These are phyloP conservation scores for Tolypocladium tropicale DNA, from an alignment of 2,329 filamentous ascomycete species.

Conservation along the genomic window DNA sequence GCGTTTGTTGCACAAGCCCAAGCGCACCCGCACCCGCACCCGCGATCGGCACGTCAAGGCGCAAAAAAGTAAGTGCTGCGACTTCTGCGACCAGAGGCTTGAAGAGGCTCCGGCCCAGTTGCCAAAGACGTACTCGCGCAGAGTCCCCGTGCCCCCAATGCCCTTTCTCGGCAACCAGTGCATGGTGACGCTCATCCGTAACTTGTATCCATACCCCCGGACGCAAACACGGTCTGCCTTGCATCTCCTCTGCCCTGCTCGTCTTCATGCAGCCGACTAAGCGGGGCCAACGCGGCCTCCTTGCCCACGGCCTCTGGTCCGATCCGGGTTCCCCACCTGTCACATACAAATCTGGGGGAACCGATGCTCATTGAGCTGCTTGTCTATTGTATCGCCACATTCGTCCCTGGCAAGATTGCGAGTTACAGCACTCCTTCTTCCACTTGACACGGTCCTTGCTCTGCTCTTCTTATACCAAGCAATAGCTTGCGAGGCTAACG, in stretches of 20 bases:
- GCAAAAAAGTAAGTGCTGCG: neutral
- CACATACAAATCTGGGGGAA: neutral
- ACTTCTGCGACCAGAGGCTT: neutral
- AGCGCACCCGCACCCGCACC: neutral
- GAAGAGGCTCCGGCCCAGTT: neutral
- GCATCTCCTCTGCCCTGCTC: neutral
- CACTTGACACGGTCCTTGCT: neutral
- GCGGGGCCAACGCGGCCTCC: neutral
- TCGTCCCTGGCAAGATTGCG: neutral
- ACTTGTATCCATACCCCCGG: neutral
- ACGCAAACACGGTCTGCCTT: neutral
- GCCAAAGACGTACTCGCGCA: neutral
- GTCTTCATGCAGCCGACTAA: neutral
- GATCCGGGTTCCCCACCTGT: neutral
- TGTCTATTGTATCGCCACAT: neutral
- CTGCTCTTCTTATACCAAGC: neutral
- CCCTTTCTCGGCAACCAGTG: neutral
- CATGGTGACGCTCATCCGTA: neutral
- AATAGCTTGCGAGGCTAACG: neutral
- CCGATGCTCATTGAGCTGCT: neutral
- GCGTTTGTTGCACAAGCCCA: neutral
- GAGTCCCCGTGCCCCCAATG: no score
- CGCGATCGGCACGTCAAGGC: constrained; percentile 2
- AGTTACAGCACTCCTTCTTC: neutral
- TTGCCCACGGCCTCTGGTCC: neutral